Evolutionary conservation across 768 basidiomycete genomes (phyloP).

Genomic region (Baorangia bicolor): DNA sequence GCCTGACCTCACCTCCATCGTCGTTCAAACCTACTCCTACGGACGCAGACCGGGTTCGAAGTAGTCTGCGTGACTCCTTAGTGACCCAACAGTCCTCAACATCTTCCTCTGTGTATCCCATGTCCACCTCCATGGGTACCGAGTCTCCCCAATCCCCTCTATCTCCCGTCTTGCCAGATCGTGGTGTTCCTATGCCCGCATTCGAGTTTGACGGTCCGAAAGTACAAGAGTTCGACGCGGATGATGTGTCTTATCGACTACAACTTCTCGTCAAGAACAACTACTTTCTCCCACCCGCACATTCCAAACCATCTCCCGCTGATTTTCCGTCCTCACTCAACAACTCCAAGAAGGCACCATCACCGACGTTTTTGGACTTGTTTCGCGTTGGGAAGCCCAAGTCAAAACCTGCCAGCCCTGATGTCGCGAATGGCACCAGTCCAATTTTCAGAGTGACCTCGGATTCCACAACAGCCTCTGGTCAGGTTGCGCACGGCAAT

Average conservation of each 20-base stretch:
- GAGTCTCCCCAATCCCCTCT: constrained; percentile 65
- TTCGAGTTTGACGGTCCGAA: constrained; percentile 50
- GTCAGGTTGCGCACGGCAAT: constrained; percentile 38
- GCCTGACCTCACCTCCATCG: constrained; percentile 36
- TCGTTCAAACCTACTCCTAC: constrained; percentile 29
- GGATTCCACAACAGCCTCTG: constrained; percentile 55
- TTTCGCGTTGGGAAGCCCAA: constrained; percentile 69
- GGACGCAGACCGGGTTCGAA: constrained; percentile 42
- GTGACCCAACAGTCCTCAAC: constrained; percentile 63
- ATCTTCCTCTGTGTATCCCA: constrained; percentile 79
- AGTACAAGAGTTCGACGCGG: constrained; percentile 55
- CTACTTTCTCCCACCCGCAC: constrained; percentile 87
- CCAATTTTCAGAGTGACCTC: constrained; percentile 65
- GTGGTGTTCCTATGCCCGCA: constrained; percentile 45
- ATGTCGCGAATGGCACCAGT: constrained; percentile 34
- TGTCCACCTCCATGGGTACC: constrained; percentile 64
- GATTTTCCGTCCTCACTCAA: constrained; percentile 48
- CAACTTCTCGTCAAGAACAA: constrained; percentile 83
- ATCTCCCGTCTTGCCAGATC: constrained; percentile 46
- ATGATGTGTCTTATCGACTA: constrained; percentile 84
- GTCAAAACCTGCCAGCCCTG: constrained; percentile 60
- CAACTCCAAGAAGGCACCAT: constrained; percentile 43
- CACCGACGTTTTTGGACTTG: constrained; percentile 61
- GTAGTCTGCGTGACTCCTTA: constrained; percentile 54
- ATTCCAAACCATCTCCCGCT: constrained; percentile 73